These are phyloP conservation scores for Saccharomycopsis hybrid DNA, from an alignment of 1,139 yeast genomes.

Conservation along the genomic window DNA sequence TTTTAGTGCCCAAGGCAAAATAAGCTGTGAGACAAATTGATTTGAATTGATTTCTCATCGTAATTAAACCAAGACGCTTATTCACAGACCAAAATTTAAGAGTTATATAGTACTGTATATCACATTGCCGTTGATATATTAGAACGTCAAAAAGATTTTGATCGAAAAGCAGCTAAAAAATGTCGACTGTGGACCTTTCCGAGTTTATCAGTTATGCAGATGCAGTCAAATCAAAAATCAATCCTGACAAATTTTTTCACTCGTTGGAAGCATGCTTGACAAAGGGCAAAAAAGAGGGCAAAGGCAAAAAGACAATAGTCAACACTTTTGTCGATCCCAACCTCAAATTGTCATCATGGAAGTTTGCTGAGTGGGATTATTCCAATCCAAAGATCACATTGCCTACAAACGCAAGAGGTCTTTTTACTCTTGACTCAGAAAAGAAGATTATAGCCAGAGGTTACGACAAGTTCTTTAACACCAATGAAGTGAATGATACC, in stretches of 20 bases:
- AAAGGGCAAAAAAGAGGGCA: slow-evolving; percentile 10
- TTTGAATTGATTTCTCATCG: no score
- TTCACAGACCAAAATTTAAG: no score
- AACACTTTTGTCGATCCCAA: slow-evolving; percentile 4
- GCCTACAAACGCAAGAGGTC: slow-evolving; percentile 79
- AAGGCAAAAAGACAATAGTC: slow-evolving; percentile 1
- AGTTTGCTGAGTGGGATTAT: slow-evolving; percentile 86
- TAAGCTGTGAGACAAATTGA: no score
- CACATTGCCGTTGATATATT: no score
- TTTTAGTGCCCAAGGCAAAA: no score
- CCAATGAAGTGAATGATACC: slow-evolving; percentile 56
- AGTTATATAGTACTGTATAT: no score
- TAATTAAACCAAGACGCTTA: no score
- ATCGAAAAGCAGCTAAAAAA: no score
- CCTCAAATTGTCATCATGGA: slow-evolving; percentile 47
- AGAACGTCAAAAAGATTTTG: no score
- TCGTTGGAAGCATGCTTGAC: slow-evolving; percentile 4
- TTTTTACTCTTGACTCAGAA: slow-evolving; percentile 47
- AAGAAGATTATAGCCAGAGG: slow-evolving; percentile 67
- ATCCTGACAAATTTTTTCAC: neutral
- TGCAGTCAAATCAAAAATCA: neutral
- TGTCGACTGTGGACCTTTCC: neutral
- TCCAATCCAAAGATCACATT: slow-evolving; percentile 45
- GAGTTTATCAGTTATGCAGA: slow-evolving; percentile 1
- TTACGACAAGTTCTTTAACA: slow-evolving; percentile 88